Evolutionary conservation across 768 basidiomycete genomes (phyloP).

Genomic region (Boletus subparvulus): DNA sequence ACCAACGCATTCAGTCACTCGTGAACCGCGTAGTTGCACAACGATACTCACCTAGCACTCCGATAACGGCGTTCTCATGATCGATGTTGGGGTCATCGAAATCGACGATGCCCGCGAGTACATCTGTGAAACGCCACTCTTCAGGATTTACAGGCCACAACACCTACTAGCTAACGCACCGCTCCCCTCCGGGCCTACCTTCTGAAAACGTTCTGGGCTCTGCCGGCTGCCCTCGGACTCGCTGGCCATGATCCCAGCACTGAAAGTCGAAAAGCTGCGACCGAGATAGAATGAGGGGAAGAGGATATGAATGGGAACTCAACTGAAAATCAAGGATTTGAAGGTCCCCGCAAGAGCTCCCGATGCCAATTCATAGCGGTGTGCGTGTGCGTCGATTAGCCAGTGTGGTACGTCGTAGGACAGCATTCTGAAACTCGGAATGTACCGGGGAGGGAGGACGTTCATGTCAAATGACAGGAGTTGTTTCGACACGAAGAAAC

Average conservation of each 20-base stretch:
- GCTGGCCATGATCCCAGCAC: constrained; percentile 13
- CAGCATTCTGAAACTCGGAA: background rate
- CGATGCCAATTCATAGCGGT: background rate
- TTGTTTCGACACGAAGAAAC: background rate
- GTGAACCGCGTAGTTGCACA: background rate
- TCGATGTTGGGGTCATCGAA: constrained; percentile 42
- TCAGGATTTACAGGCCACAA: background rate
- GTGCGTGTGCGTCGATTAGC: background rate
- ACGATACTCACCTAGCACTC: constrained; percentile 15
- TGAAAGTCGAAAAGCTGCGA: background rate
- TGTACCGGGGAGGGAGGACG: background rate
- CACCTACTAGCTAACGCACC: background rate
- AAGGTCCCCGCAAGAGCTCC: background rate
- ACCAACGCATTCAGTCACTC: constrained; percentile 13
- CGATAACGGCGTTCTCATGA: constrained; percentile 11
- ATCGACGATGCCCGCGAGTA: constrained; percentile 7
- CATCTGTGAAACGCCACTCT: background rate
- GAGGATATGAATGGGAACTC: background rate
- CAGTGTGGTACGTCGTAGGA: too few species aligned
- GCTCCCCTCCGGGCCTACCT: constrained; percentile 1
- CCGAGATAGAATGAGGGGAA: background rate
- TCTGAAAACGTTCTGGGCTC: constrained; percentile 16
- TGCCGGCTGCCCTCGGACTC: background rate
- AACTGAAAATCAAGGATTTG: background rate
- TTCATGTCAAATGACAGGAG: background rate